A percentile compares a stretch with the other conserved stretches of the same genome.
These are phyloP conservation scores for Trichoderma cornu-damae DNA, from an alignment of 2,329 filamentous ascomycete species.

Conservation along the genomic window DNA sequence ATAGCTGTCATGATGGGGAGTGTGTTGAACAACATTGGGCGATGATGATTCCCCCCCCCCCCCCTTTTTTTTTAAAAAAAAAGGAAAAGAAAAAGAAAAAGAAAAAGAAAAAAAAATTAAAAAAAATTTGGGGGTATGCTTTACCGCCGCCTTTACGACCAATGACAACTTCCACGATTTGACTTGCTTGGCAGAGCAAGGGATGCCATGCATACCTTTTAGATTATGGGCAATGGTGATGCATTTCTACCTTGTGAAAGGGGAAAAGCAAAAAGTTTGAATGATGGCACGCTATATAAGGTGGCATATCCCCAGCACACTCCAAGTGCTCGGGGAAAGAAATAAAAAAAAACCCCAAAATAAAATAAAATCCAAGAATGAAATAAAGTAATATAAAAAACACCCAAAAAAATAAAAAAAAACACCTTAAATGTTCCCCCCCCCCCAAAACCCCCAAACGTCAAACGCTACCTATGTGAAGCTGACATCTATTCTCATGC, in stretches of 20 bases:
- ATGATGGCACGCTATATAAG: not conserved
- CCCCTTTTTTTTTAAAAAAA: too few species aligned
- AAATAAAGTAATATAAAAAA: not conserved
- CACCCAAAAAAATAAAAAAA: not conserved
- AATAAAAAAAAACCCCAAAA: too few species aligned
- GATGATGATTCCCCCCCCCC: slow-evolving; percentile 24
- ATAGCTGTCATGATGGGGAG: slow-evolving; percentile 91
- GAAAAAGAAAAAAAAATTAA: not conserved
- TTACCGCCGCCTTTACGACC: too few species aligned
- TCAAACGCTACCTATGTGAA: not conserved
- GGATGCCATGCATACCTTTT: not conserved
- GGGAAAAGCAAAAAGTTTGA: not conserved
- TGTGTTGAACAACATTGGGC: slow-evolving; percentile 57
- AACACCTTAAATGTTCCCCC: not conserved
- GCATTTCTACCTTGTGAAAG: not conserved
- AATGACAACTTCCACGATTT: not conserved
- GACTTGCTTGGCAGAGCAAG: not conserved
- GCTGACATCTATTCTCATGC: not conserved
- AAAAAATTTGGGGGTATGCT: too few species aligned
- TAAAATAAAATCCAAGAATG: too few species aligned
- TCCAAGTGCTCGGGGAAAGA: too few species aligned
- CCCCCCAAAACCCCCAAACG: not conserved
- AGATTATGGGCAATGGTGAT: not conserved
- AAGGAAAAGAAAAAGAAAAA: not conserved
- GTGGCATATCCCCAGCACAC: too few species aligned